Evolutionary conservation across 2,329 filamentous ascomycete species (phyloP).

Genomic region (Cladosporium sp.): DNA sequence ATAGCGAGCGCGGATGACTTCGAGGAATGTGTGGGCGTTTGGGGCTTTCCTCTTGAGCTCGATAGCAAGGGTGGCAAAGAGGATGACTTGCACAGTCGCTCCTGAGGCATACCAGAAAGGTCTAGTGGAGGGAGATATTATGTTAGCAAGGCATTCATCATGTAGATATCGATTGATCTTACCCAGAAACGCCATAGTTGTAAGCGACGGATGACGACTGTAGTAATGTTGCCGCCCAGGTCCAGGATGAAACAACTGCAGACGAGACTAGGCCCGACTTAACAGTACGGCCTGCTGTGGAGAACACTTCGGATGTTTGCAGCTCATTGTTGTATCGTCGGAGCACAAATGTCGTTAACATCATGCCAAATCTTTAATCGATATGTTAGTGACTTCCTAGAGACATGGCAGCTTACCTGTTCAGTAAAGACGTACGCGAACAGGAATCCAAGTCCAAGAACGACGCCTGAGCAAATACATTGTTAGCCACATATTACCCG

Average conservation of each 20-base stretch:
- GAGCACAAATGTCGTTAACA: conserved; percentile 68
- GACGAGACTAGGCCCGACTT: conserved; percentile 86
- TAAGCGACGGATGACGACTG: conserved; percentile 70
- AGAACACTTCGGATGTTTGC: conserved; percentile 92
- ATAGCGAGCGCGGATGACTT: conserved; percentile 25
- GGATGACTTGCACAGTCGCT: conserved; percentile 78
- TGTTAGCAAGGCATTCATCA: background rate
- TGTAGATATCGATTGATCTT: background rate
- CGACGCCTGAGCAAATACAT: conserved; percentile 46
- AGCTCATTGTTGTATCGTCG: conserved; percentile 73
- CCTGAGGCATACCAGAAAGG: conserved; percentile 65
- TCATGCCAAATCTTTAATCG: conserved; percentile 60
- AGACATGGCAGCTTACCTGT: background rate
- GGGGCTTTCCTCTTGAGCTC: conserved; percentile 81
- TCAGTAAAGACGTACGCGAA: conserved; percentile 56
- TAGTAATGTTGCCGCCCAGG: conserved; percentile 66
- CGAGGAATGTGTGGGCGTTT: conserved; percentile 65
- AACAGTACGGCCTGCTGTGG: conserved; percentile 80
- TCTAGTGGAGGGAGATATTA: conserved; percentile 28
- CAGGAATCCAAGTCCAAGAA: conserved; percentile 70
- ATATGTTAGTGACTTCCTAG: background rate
- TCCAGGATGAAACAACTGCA: conserved; percentile 91
- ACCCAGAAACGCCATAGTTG: conserved; percentile 57
- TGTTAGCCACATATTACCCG: background rate
- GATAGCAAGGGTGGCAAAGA: conserved; percentile 86